Conservation (phyloP, 768 basidiomycete species). For the Lentinula detonsa region DNA sequence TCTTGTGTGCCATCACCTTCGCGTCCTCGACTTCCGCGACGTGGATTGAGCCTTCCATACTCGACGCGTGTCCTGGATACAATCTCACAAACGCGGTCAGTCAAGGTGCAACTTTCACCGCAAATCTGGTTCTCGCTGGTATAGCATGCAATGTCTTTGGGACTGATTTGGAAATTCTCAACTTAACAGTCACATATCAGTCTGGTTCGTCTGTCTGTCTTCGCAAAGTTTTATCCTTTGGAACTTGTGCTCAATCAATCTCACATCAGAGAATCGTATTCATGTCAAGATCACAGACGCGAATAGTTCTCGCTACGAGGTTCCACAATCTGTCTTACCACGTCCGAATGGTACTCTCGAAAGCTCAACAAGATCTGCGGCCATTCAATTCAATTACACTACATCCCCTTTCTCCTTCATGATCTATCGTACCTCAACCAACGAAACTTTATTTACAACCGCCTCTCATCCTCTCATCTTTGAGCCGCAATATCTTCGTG, state of each 20-base stretch:
- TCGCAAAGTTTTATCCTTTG: neutral
- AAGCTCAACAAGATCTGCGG: slow-evolving; percentile 24
- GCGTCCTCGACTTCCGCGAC: slow-evolving; percentile 2
- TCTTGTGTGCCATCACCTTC: neutral
- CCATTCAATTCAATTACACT: slow-evolving; percentile 57
- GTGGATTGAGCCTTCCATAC: slow-evolving; percentile 21
- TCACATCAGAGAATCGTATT: slow-evolving; percentile 43
- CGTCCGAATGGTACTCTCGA: slow-evolving; percentile 32
- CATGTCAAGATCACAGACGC: slow-evolving; percentile 61
- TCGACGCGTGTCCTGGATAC: slow-evolving; percentile 62
- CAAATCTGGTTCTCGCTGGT: slow-evolving; percentile 47
- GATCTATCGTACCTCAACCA: slow-evolving; percentile 39
- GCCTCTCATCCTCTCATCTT: slow-evolving; percentile 59
- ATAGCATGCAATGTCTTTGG: slow-evolving; percentile 57
- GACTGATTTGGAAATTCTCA: slow-evolving; percentile 39
- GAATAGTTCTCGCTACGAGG: slow-evolving; percentile 46
- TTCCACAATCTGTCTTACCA: slow-evolving; percentile 57
- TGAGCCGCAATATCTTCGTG: slow-evolving; percentile 70
- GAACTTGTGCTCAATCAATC: neutral
- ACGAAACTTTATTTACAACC: slow-evolving; percentile 58
- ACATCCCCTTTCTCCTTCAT: slow-evolving; percentile 56
- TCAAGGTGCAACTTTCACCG: slow-evolving; percentile 34
- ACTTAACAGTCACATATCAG: slow-evolving; percentile 52
- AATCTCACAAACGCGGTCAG: slow-evolving; percentile 38
- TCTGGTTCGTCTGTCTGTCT: slow-evolving; percentile 29